Conservation (phyloP, 768 basidiomycete species). For the Russula sp. region DNA sequence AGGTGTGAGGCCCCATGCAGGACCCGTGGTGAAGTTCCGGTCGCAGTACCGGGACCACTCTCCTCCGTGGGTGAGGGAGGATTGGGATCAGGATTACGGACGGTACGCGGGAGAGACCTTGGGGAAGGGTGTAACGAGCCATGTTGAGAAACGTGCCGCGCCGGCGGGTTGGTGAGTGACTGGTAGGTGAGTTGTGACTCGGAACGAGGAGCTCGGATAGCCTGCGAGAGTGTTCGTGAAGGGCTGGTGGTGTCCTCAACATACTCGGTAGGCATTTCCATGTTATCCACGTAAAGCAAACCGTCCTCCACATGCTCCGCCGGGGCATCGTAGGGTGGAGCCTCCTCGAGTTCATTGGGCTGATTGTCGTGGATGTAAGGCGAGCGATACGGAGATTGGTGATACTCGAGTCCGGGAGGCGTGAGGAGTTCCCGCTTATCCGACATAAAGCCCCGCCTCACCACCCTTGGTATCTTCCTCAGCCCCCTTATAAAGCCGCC, state of each 20-base stretch:
- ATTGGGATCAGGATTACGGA: constrained; percentile 22
- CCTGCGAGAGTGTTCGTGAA: constrained; percentile 6
- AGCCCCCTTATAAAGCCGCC: constrained; percentile 18
- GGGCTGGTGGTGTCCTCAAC: not conserved
- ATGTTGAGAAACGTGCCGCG: constrained; percentile 13
- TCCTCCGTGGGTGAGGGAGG: constrained; percentile 12
- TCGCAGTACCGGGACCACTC: not conserved
- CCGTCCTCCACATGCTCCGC: constrained; percentile 5
- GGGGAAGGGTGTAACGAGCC: constrained; percentile 11
- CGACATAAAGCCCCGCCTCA: constrained; percentile 15
- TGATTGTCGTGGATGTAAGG: not conserved
- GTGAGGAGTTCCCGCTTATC: constrained; percentile 1
- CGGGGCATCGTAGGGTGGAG: constrained; percentile 12
- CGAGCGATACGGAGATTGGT: not conserved
- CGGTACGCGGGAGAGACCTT: constrained; percentile 14
- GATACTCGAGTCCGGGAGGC: not conserved
- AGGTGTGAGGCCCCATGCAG: not conserved
- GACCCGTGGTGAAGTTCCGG: not conserved
- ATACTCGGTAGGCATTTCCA: constrained; percentile 12
- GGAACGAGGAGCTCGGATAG: constrained; percentile 13
- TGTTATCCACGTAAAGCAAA: constrained; percentile 9
- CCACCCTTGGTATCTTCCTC: constrained; percentile 14
- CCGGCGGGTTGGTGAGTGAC: constrained; percentile 14
- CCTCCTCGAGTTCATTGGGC: not conserved
- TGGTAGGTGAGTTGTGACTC: constrained; percentile 20